Evolutionary conservation across 805 yeast species (phyloP).

Genomic region (Hemisphaericaspora nanyangensis): DNA sequence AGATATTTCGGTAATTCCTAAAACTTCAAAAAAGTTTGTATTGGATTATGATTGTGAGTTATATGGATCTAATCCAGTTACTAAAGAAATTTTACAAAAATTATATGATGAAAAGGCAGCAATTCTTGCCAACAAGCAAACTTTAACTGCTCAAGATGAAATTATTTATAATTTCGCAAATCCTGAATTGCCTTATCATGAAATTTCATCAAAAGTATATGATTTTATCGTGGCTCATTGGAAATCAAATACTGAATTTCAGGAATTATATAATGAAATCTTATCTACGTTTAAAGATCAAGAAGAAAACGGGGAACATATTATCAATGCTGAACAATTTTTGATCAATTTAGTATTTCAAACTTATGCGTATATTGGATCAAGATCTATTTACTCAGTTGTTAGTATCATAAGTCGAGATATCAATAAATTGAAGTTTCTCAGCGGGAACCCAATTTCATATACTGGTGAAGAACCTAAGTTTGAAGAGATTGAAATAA

Average conservation of each 20-base stretch:
- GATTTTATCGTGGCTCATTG: constrained; percentile 39
- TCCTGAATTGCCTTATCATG: constrained; percentile 34
- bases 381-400: constrained; percentile 68
- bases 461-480: constrained; percentile 25
- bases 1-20: constrained; percentile 30
- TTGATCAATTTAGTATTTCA: constrained; percentile 63
- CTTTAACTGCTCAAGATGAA: constrained; percentile 35
- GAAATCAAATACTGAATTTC: constrained; percentile 35
- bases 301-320: constrained; percentile 14
- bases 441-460: constrained; percentile 29
- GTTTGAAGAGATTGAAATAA: constrained; percentile 24
- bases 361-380: constrained; percentile 75
- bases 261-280: constrained; percentile 29
- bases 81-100: constrained; percentile 22
- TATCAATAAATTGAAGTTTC: constrained; percentile 33
- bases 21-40: constrained; percentile 22
- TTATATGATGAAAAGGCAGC: constrained; percentile 23
- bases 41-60: constrained; percentile 32
- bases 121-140: constrained; percentile 7
- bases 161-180: constrained; percentile 33
- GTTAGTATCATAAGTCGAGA: constrained; percentile 40
- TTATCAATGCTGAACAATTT: constrained; percentile 27
- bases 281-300: too few species aligned
- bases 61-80: constrained; percentile 29
- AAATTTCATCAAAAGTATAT: constrained; percentile 34